Evolutionary conservation across 306 rosid genomes (phyloP).

Genomic region (Vicia villosa): DNA sequence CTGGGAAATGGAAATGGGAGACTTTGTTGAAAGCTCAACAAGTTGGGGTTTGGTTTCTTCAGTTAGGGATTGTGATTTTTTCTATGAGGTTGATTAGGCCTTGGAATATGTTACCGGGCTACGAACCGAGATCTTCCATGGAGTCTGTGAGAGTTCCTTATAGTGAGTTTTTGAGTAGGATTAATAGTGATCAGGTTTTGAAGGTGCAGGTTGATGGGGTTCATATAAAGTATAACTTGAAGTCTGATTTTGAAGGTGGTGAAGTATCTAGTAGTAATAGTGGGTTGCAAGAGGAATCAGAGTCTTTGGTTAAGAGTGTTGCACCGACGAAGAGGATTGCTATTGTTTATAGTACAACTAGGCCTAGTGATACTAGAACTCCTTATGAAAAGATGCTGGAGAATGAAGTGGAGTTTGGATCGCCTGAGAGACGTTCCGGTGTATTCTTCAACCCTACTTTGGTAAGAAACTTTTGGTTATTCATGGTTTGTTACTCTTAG

Average conservation of each 20-base stretch:
- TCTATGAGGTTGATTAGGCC: slow-evolving; percentile 86
- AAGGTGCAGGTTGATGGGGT: slow-evolving; percentile 98
- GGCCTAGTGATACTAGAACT: slow-evolving; percentile 89
- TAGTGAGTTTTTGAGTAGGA: slow-evolving; percentile 83
- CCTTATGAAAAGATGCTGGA: slow-evolving; percentile 96
- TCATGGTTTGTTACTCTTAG: not conserved
- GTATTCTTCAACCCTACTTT: slow-evolving; percentile 86
- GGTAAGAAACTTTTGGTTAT: slow-evolving; percentile 53
- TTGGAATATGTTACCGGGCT: slow-evolving; percentile 81
- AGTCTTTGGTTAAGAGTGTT: slow-evolving; percentile 67
- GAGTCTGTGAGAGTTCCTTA: slow-evolving; percentile 80
- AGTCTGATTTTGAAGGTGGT: slow-evolving; percentile 58
- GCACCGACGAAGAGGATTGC: slow-evolving; percentile 78
- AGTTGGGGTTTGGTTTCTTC: slow-evolving; percentile 76
- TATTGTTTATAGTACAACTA: slow-evolving; percentile 82
- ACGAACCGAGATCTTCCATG: slow-evolving; percentile 55
- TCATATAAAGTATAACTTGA: slow-evolving; percentile 86
- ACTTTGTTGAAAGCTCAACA: slow-evolving; percentile 83
- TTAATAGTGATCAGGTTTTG: slow-evolving; percentile 76
- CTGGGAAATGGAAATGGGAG: slow-evolving; percentile 90
- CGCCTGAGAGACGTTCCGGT: slow-evolving; percentile 88
- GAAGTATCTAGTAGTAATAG: slow-evolving; percentile 40
- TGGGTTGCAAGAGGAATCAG: slow-evolving; percentile 69
- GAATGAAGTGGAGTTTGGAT: slow-evolving; percentile 92
- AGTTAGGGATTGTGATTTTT: slow-evolving; percentile 77